Conservation (phyloP, 2,329 filamentous ascomycete genomes). For the Alternaria sp. region DNA sequence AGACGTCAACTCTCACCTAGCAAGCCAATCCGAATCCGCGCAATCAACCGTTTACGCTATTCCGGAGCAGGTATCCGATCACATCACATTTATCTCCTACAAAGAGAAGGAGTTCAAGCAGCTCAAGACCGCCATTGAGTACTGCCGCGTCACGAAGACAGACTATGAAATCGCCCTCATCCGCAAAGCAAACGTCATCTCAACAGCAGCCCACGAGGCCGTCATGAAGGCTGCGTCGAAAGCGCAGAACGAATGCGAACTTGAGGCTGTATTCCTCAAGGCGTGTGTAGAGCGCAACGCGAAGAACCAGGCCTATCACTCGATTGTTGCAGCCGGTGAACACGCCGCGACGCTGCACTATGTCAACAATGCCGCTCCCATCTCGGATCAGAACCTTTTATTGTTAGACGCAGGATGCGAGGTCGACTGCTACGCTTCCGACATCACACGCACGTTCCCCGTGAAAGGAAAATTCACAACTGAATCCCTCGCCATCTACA, state of each 20-base stretch:
- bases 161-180: conserved; percentile 85
- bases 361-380: conserved; percentile 58
- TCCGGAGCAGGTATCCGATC: conserved; percentile 74
- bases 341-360: conserved; percentile 90
- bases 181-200: conserved; percentile 79
- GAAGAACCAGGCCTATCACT: conserved; percentile 84
- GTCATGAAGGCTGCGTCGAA: conserved; percentile 68
- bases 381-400: conserved; percentile 72
- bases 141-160: conserved; percentile 81
- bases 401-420: conserved; percentile 80
- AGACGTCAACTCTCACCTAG: conserved; percentile 77
- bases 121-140: conserved; percentile 73
- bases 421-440: conserved; percentile 58
- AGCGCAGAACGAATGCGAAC: conserved; percentile 78
- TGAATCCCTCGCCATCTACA: conserved; percentile 66
- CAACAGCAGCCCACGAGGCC: conserved; percentile 75
- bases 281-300: conserved; percentile 76
- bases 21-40: conserved; percentile 57
- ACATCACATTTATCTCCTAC: conserved; percentile 74
- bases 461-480: conserved; percentile 64
- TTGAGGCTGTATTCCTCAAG: conserved; percentile 81
- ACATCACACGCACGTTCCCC: conserved; percentile 86
- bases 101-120: conserved; percentile 65
- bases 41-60: conserved; percentile 74
- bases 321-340: conserved; percentile 81